Percentiles rank a stretch among this genome's conserved stretches.
Evolutionary conservation across 2,329 filamentous ascomycete species (phyloP).

Genomic region (Sclerotinia minor): DNA sequence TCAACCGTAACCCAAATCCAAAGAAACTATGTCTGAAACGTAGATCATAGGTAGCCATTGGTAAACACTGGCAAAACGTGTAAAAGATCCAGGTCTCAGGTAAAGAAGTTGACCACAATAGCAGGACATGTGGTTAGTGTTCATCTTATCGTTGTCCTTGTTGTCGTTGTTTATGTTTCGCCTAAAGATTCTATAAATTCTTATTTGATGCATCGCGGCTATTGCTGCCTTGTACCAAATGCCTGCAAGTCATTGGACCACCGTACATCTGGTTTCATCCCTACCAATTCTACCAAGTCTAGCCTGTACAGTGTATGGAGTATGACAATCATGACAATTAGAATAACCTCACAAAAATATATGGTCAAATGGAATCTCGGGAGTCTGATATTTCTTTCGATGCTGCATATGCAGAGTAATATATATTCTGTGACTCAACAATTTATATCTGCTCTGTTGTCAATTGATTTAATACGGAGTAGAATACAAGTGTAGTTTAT

Average conservation of each 20-base stretch:
- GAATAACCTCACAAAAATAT: neutral
- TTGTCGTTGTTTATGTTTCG: conserved; percentile 3
- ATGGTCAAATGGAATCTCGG: neutral
- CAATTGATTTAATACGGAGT: neutral
- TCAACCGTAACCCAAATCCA: neutral
- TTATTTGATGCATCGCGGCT: neutral
- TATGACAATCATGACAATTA: neutral
- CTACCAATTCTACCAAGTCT: neutral
- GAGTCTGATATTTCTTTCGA: neutral
- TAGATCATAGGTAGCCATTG: neutral
- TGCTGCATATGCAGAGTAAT: neutral
- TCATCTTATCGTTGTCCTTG: neutral
- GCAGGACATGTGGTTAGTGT: neutral
- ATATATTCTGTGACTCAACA: neutral
- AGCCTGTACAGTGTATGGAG: neutral
- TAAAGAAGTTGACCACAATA: neutral
- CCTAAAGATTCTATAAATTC: conserved; percentile 1
- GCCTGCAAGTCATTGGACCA: neutral
- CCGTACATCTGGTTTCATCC: neutral
- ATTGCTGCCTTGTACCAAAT: neutral
- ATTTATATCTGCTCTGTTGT: conserved; percentile 14
- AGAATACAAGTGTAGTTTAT: neutral
- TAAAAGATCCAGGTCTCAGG: neutral
- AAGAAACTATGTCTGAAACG: neutral
- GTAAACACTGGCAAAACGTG: neutral